phyloP scores from a whole-genome alignment of 305 asterid species.

The Fraxinus ornus region DNA sequence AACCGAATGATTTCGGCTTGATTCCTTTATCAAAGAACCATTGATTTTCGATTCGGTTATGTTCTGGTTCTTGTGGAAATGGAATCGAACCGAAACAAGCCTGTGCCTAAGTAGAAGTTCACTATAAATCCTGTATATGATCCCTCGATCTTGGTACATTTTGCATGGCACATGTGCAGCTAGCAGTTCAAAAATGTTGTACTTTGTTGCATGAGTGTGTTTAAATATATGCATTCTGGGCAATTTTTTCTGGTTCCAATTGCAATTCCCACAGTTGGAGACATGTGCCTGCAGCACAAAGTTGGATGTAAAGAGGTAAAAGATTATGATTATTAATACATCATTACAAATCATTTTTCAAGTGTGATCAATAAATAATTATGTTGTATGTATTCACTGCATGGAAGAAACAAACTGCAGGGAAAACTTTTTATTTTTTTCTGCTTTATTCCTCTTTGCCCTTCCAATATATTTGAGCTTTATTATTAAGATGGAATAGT shows the following conservation, averaged over 20 bases:
- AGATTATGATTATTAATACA: conserved; percentile 76
- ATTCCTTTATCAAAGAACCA: not conserved
- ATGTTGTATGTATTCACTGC: conserved; percentile 48
- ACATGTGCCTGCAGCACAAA: conserved; percentile 60
- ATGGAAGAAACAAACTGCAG: conserved; percentile 43
- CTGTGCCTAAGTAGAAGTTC: not conserved
- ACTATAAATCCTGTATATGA: not conserved
- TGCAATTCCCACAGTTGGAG: not conserved
- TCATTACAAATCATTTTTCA: conserved; percentile 63
- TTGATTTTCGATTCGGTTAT: not conserved
- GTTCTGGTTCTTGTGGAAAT: not conserved
- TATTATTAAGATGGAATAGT: conserved; percentile 83
- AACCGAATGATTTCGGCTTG: not conserved
- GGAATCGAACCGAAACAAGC: not conserved
- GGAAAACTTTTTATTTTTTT: conserved; percentile 26
- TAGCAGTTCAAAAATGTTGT: not conserved
- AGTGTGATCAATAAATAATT: conserved; percentile 58
- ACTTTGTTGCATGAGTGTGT: conserved; percentile 16
- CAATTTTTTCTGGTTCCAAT: not conserved
- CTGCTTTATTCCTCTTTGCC: conserved; percentile 47
- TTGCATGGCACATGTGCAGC: conserved; percentile 32
- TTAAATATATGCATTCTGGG: conserved; percentile 25
- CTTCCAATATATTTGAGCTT: conserved; percentile 41
- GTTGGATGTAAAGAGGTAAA: conserved; percentile 52
- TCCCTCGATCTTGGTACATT: conserved; percentile 9